phyloP scores from a whole-genome alignment of 257 asterid species.

The Capsicum rhomboideum region DNA sequence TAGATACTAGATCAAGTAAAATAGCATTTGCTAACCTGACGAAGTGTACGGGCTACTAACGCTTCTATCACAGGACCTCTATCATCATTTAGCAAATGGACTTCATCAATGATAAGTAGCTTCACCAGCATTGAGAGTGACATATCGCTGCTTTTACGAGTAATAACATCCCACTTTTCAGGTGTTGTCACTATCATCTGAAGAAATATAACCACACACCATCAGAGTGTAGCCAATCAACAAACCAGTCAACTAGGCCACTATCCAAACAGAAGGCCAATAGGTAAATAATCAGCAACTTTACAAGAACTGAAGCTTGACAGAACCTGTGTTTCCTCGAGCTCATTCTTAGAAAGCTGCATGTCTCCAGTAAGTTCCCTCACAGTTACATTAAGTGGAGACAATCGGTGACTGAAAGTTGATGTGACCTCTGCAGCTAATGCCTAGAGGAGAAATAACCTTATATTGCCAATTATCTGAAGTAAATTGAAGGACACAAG shows the following conservation, averaged over 20 bases:
- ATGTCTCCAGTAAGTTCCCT: slow-evolving; percentile 98
- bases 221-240: neutral
- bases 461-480: neutral
- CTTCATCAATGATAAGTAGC: slow-evolving; percentile 97
- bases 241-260: neutral
- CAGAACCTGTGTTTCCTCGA: slow-evolving; percentile 87
- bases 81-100: slow-evolving; percentile 92
- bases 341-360: slow-evolving; percentile 92
- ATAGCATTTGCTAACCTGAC: slow-evolving; percentile 55
- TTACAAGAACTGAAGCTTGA: slow-evolving; percentile 36
- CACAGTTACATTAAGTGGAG: slow-evolving; percentile 80
- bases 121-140: slow-evolving; percentile 95
- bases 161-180: slow-evolving; percentile 99
- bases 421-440: slow-evolving; percentile 97
- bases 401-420: slow-evolving; percentile 81
- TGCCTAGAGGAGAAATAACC: slow-evolving; percentile 41
- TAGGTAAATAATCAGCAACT: slow-evolving; percentile 3
- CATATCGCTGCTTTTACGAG: slow-evolving; percentile 99
- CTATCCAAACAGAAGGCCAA: neutral
- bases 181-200: slow-evolving; percentile 99
- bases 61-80: slow-evolving; percentile 99
- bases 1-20: neutral
- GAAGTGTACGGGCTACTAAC: slow-evolving; percentile 97
- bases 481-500: slow-evolving; percentile 2
- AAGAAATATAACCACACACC: slow-evolving; percentile 11